Base-by-base conservation (phyloP, 371 early-diverging fungal species). In the Circinella umbellata region DNA sequence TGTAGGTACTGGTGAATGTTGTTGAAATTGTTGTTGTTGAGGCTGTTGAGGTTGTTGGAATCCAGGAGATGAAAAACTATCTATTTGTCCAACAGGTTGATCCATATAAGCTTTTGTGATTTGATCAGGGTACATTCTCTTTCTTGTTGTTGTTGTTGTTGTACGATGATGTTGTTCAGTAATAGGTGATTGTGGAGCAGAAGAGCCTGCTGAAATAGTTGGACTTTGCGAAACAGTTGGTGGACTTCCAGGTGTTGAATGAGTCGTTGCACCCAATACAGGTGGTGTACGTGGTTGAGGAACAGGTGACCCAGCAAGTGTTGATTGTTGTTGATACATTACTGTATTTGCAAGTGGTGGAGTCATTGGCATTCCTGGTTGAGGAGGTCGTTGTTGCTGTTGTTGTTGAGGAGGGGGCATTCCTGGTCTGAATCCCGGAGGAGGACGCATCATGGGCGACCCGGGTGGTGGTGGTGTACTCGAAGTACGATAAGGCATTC, bases 51-150 rank as follows among this genome's bases (percentile, higher is more conserved):
- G 71, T 34, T 57, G 57, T n/a, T 54, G 15, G 57, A 17, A 57
- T 57, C 27, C 57, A 57, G 57, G 57, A 5, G 57, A 57, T 13
- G 34, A 18, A 34, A 27, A 34, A 9, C 7, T 27, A 57, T 57
- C 57, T 15, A 51, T 51, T 13, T 8, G 51, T n/a, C 17, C 14
- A 37, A 36, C 53, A 70, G 75, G 71, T 4, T 82, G 65, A 64
- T 64, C 81, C 54, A 78, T 71, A 61, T 82, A 83, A 8, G 84
- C 84, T 17, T 78, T 76, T n/a, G 79, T 71, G 20, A 82, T 85
- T 69, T 85, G 83, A 27, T 84, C 78, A 20, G 90, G 90, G 75
- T 90, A 90, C 82, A 87, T 79, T 63, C 90, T 76, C 77, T 88
- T 88, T 36, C 74, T 78, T 15, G 51, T 27, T 27, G 27, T 27